Conservation (phyloP, 352 stramenopile genomes). For the Plasmopara viticola region DNA sequence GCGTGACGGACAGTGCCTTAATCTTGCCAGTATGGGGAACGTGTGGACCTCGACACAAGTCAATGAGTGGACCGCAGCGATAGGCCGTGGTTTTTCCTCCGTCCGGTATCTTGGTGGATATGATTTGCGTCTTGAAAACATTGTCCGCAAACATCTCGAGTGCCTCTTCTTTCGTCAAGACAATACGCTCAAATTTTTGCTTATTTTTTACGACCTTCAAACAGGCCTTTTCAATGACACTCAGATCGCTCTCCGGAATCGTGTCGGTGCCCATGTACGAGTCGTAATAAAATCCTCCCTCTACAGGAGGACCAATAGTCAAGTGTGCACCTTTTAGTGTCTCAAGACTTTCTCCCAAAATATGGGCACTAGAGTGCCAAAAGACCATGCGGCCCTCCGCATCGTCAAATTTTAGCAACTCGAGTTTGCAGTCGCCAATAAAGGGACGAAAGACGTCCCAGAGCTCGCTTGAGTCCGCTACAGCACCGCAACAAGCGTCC, state of each 20-base stretch:
- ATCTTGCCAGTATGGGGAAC: slow-evolving; percentile 94
- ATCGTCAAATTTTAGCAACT: slow-evolving; percentile 98
- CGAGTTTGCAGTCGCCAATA: slow-evolving; percentile 93
- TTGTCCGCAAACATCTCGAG: slow-evolving; percentile 99
- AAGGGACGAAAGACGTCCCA: slow-evolving; percentile 97
- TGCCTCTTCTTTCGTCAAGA: slow-evolving; percentile 97
- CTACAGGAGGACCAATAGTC: slow-evolving; percentile 92
- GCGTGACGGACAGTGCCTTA: slow-evolving; percentile 93
- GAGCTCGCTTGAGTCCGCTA: slow-evolving; percentile 70
- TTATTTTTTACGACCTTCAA: slow-evolving; percentile 94
- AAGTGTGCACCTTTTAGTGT: slow-evolving; percentile 94
- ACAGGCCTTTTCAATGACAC: slow-evolving; percentile 89
- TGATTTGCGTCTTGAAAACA: slow-evolving; percentile 97
- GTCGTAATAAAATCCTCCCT: slow-evolving; percentile 99
- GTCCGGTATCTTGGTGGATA: slow-evolving; percentile 96
- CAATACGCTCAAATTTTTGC: slow-evolving; percentile 97
- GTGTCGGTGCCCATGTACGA: slow-evolving; percentile 95
- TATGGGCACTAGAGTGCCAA: slow-evolving; percentile 97
- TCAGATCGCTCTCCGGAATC: slow-evolving; percentile 71
- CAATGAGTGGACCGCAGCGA: slow-evolving; percentile 94
- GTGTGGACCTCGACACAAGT: slow-evolving; percentile 97
- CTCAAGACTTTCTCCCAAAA: slow-evolving; percentile 96
- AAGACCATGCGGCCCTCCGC: slow-evolving; percentile 93
- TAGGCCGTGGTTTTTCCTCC: slow-evolving; percentile 96
- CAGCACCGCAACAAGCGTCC: slow-evolving; percentile 46